phyloP scores from a whole-genome alignment of 2,329 filamentous ascomycete genomes.

The Botrytis aclada region DNA sequence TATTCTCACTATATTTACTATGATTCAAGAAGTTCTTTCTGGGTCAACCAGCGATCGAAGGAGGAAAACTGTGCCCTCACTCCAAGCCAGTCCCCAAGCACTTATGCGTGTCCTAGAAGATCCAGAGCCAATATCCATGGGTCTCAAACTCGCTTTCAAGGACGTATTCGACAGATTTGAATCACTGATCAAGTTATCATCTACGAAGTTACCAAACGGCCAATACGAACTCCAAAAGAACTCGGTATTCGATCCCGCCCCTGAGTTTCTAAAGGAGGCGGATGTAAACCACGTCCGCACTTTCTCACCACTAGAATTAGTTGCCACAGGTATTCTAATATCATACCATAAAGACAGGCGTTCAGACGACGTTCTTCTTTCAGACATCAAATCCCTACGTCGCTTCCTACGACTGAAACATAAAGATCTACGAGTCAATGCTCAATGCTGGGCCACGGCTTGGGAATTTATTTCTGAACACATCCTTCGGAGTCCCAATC shows the following conservation, averaged over 20 bases:
- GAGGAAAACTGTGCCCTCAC: slow-evolving; percentile 27
- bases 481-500: not conserved
- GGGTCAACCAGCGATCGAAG: slow-evolving; percentile 16
- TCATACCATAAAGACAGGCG: slow-evolving; percentile 35
- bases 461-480: slow-evolving; percentile 34
- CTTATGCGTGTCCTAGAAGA: slow-evolving; percentile 37
- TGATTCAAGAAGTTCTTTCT: slow-evolving; percentile 36
- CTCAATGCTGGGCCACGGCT: slow-evolving; percentile 36
- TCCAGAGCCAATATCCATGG: slow-evolving; percentile 31
- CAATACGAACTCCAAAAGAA: slow-evolving; percentile 31
- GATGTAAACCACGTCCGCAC: slow-evolving; percentile 35
- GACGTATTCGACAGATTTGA: slow-evolving; percentile 38
- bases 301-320: slow-evolving; percentile 39
- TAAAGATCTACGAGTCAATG: slow-evolving; percentile 39
- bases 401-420: slow-evolving; percentile 34
- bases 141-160: slow-evolving; percentile 34
- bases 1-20: slow-evolving; percentile 39
- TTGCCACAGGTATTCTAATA: slow-evolving; percentile 38
- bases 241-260: slow-evolving; percentile 35
- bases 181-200: slow-evolving; percentile 35
- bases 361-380: slow-evolving; percentile 34
- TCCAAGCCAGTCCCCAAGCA: slow-evolving; percentile 35
- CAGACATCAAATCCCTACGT: slow-evolving; percentile 38
- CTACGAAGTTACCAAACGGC: slow-evolving; percentile 29
- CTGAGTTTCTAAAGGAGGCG: slow-evolving; percentile 30